A percentile compares a stretch with the other conserved stretches of the same genome.
Evolutionary conservation across 179 eudicot species (phyloP).

Genomic region (Beta macrorhiza): DNA sequence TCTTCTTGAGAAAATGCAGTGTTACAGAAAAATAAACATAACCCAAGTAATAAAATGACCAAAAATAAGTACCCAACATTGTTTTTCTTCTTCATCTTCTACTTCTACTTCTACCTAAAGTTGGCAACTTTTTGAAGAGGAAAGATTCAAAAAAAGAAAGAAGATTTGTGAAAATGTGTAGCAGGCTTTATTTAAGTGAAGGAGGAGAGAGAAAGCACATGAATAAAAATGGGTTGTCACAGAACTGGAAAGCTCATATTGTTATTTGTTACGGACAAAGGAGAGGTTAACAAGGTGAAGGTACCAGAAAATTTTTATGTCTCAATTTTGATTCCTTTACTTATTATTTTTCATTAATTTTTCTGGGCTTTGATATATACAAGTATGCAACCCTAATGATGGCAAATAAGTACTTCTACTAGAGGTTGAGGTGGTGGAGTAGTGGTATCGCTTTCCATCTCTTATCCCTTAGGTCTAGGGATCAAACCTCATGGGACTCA

Average conservation of each 20-base stretch:
- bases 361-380: neutral
- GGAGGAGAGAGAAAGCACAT: constrained; percentile 14
- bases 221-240: constrained; percentile 27
- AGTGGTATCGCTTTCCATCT: too few relatives aligned
- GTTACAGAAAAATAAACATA: constrained; percentile 14
- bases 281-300: neutral
- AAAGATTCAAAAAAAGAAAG: neutral
- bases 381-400: too few relatives aligned
- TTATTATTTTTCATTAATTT: neutral
- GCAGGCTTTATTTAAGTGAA: constrained; percentile 16
- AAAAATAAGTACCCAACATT: constrained; percentile 21
- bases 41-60: constrained; percentile 25
- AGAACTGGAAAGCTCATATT: constrained; percentile 26
- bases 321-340: neutral
- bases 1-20: constrained; percentile 26
- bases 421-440: too few relatives aligned
- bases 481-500: too few relatives aligned
- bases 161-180: constrained; percentile 14
- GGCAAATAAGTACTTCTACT: too few relatives aligned
- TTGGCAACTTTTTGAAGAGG: neutral
- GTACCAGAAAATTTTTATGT: neutral
- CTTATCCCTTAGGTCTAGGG: too few relatives aligned
- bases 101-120: constrained; percentile 6
- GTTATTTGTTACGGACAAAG: constrained; percentile 19
- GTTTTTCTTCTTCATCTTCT: constrained; percentile 16